Percentiles rank a stretch among this genome's conserved stretches.
These are phyloP conservation scores for Hypericum perforatum DNA, from an alignment of 345 rosid genomes.

Conservation along the genomic window DNA sequence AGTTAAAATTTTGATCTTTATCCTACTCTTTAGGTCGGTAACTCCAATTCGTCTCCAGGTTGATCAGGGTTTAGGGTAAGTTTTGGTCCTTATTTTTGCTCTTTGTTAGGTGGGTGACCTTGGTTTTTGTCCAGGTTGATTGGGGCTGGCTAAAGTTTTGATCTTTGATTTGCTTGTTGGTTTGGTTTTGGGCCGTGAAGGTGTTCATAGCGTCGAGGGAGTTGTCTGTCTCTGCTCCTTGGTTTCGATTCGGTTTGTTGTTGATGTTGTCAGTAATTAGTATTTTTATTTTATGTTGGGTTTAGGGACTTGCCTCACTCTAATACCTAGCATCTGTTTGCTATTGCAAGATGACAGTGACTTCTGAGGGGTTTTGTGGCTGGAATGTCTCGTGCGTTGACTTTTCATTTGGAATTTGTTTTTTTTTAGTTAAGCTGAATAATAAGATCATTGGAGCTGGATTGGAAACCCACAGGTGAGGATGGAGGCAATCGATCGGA, in stretches of 20 bases:
- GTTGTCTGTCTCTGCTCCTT: conserved; percentile 16
- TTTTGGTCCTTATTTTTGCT: not conserved
- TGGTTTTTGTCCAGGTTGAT: not conserved
- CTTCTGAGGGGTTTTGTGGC: too few species aligned
- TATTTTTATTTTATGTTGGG: too few species aligned
- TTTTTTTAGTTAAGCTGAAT: conserved; percentile 1
- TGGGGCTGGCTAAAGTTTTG: not conserved
- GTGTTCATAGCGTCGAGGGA: conserved; percentile 58
- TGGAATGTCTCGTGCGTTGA: too few species aligned
- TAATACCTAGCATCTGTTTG: too few species aligned
- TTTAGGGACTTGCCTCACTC: too few species aligned
- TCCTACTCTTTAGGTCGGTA: conserved; percentile 47
- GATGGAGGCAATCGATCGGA: too few species aligned
- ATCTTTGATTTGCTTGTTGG: not conserved
- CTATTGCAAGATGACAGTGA: too few species aligned
- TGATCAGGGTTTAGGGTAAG: too few species aligned
- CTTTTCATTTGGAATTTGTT: not conserved
- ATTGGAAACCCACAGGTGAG: too few species aligned
- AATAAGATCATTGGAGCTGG: too few species aligned
- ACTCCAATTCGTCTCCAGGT: too few species aligned
- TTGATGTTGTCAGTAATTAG: conserved; percentile 5
- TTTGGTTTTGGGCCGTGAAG: conserved; percentile 36
- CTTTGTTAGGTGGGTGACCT: not conserved
- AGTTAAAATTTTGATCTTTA: conserved; percentile 58
- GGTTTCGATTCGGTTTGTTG: conserved; percentile 14